Evolutionary conservation across 2,329 filamentous ascomycete species (phyloP).

Genomic region (Penicillium verrucosum): DNA sequence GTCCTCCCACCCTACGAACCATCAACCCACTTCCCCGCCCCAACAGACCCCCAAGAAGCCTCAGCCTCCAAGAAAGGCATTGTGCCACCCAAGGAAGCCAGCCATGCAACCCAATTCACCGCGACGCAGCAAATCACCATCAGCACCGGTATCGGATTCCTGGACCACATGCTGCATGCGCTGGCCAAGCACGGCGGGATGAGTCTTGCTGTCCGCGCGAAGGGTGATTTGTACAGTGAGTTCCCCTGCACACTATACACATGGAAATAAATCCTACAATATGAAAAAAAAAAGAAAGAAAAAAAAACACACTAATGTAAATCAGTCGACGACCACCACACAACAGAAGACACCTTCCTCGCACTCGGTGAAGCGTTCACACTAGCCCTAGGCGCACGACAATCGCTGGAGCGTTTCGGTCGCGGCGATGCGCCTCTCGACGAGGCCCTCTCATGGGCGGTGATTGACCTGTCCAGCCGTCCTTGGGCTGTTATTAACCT

Average conservation of each 20-base stretch:
- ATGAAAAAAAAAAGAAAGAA: no score
- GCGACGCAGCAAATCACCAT: constrained; percentile 82
- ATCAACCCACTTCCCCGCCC: constrained; percentile 57
- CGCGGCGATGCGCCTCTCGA: constrained; percentile 90
- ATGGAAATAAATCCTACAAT: neutral
- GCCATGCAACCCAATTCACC: constrained; percentile 80
- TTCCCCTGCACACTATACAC: constrained; percentile 17
- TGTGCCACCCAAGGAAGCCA: constrained; percentile 45
- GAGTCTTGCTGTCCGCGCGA: constrained; percentile 78
- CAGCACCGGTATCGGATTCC: constrained; percentile 91
- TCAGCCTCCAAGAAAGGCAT: constrained; percentile 49
- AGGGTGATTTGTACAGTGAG: constrained; percentile 87
- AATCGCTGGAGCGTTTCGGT: constrained; percentile 85
- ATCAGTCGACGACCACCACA: constrained; percentile 96
- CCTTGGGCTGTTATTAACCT: constrained; percentile 82
- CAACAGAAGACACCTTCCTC: constrained; percentile 90
- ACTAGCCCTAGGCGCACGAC: constrained; percentile 69
- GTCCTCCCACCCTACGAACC: constrained; percentile 47
- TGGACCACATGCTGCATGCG: constrained; percentile 98
- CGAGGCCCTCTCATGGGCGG: constrained; percentile 88
- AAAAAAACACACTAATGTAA: no score
- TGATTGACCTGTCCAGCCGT: constrained; percentile 91
- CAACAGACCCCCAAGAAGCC: constrained; percentile 54
- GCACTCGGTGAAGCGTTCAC: constrained; percentile 85
- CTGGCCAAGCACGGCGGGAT: constrained; percentile 94